phyloP scores from a whole-genome alignment of 495 filamentous ascomycete genomes.

The Podospora bellae-mahoneyi region DNA sequence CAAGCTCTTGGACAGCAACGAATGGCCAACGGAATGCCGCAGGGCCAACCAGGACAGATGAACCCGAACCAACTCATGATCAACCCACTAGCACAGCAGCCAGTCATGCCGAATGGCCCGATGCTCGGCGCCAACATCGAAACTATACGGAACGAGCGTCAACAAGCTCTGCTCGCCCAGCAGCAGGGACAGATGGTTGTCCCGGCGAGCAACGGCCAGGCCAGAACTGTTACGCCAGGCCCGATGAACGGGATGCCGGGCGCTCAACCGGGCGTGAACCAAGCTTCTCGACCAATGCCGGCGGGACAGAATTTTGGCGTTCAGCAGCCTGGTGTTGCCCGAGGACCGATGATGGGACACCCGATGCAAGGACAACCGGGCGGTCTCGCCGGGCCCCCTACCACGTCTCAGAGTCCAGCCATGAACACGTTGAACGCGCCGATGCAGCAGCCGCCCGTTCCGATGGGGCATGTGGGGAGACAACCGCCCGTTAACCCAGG shows the following conservation, averaged over 20 bases:
- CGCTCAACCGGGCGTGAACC: conserved; percentile 36
- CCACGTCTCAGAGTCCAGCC: conserved; percentile 49
- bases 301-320: conserved; percentile 38
- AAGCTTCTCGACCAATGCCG: conserved; percentile 36
- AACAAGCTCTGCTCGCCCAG: conserved; percentile 44
- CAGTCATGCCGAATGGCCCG: conserved; percentile 33
- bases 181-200: conserved; percentile 51
- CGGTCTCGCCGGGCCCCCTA: conserved; percentile 39
- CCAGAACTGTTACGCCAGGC: conserved; percentile 41
- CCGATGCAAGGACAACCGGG: conserved; percentile 49
- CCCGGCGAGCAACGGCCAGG: conserved; percentile 45
- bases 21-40: conserved; percentile 27
- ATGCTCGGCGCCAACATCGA: conserved; percentile 45
- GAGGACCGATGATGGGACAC: conserved; percentile 32
- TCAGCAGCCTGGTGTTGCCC: conserved; percentile 36
- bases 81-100: conserved; percentile 35
- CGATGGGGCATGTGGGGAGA: conserved; percentile 38
- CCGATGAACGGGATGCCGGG: conserved; percentile 37
- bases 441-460: conserved; percentile 42
- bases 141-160: conserved; percentile 48
- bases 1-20: conserved; percentile 21
- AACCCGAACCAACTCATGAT: conserved; percentile 31
- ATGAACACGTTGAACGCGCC: conserved; percentile 51
- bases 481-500: conserved; percentile 38
- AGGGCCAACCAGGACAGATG: conserved; percentile 36